Evolutionary conservation across 345 rosid genomes (phyloP), one percentile per base, ranked within the genome.

Genomic region (Anacardium occidentale): DNA sequence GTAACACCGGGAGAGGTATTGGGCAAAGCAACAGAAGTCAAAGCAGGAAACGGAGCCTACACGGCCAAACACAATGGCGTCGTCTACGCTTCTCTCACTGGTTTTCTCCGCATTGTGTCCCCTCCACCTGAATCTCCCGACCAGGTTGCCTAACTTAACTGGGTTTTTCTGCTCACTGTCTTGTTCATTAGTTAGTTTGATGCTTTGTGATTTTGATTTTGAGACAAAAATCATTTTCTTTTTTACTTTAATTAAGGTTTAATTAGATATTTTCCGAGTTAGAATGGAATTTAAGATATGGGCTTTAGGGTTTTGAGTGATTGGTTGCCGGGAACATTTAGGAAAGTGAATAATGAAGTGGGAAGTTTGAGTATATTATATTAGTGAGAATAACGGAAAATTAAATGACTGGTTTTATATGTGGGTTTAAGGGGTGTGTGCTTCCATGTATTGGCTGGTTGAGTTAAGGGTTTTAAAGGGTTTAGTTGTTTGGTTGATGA

Each of bases 1-100:
- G 97, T 91, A 67, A 90, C 97, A 24, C 98, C 99, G 0, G 98
- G 99, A 69, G 97, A 92, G 32, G 77, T 85, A 2, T 69, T 95
- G 65, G 98, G 99, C 0, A 86, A 75, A 66, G 82, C 83, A 18
- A 68, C 77, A 0, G 88, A 89, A 24, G 63, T 95, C 48, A 92
- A 80, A 78, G 80, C 98, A 13, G 98, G 99, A 10, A 88, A 84
- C 64, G 98, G 99, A 22, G 86, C 99, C 3, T 91, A 92, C 74
- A 70, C 79, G 34, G 88, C 88, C 25, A 71, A 85, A 47, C 83
- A 80, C 72, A 90, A 83, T 59, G 70, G 79, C 64, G 79, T 90
- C 29, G 86, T 95, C 85, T 91, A 84, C 80, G 88, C 99, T 78
- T 91, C 98, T 50, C 88, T 95, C 75, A 82, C 88, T 2, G 98